These are phyloP conservation scores for Quercus aquifolioides DNA, from an alignment of 306 rosid species.

Conservation along the genomic window DNA sequence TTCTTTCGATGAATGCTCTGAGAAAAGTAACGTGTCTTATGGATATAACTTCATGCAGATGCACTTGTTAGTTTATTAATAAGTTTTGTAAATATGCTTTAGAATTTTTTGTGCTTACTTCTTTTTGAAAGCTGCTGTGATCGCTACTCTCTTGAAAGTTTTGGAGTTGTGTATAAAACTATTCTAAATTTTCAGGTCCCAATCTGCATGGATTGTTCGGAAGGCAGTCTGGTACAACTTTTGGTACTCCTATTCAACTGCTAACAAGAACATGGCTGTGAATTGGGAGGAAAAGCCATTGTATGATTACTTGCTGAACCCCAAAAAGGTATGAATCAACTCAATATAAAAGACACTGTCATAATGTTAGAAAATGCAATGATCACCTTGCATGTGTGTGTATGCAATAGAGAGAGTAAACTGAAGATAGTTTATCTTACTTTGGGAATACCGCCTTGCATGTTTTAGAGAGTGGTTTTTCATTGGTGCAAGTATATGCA, in stretches of 20 bases:
- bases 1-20: no score
- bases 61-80: not conserved
- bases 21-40: no score
- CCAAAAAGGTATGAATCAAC: constrained; percentile 64
- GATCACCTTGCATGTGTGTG: not conserved
- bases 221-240: constrained; percentile 92
- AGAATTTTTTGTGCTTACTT: not conserved
- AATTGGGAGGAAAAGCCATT: constrained; percentile 83
- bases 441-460: no score
- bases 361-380: not conserved
- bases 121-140: not conserved
- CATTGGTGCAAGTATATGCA: no score
- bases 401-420: not conserved
- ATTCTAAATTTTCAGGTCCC: constrained; percentile 55
- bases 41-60: no score
- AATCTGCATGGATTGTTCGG: constrained; percentile 85
- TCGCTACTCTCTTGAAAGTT: not conserved
- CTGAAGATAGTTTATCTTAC: no score
- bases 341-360: no score
- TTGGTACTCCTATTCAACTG: constrained; percentile 83
- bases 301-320: constrained; percentile 86
- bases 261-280: constrained; percentile 95
- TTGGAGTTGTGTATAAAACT: not conserved
- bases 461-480: no score
- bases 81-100: not conserved